Conservation (phyloP, 78 protist species). For the Guillardia theta region DNA sequence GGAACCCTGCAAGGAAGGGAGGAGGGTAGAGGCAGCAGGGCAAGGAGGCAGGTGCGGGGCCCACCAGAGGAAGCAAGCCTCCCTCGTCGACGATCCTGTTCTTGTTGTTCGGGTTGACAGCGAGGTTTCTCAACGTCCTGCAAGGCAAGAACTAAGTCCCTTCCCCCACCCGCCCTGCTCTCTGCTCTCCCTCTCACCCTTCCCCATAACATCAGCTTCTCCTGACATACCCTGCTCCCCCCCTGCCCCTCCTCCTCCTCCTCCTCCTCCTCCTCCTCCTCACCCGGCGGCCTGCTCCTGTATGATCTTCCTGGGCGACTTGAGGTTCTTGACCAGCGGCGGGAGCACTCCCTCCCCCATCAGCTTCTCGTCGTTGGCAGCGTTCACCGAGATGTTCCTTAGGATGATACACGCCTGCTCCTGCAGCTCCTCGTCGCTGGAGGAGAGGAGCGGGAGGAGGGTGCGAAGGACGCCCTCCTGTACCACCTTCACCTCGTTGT, state of each 20-base stretch:
- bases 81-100: slow-evolving; percentile 20
- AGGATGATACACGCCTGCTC: slow-evolving; percentile 30
- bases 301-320: background rate
- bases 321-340: slow-evolving; percentile 23
- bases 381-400: slow-evolving; percentile 19
- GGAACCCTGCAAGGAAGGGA: no score
- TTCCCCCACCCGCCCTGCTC: no score
- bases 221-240: no score
- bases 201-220: no score
- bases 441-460: background rate
- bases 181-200: no score
- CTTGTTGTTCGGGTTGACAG: slow-evolving; percentile 26
- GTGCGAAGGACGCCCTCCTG: slow-evolving; percentile 29
- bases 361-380: slow-evolving; percentile 38
- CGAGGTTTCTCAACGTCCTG: slow-evolving; percentile 26
- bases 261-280: no score
- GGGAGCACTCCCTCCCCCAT: background rate
- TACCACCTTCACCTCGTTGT: slow-evolving; percentile 33
- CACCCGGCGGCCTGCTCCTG: background rate
- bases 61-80: slow-evolving; percentile 33
- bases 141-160: no score
- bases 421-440: slow-evolving; percentile 39
- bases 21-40: no score
- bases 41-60: no score
- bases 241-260: no score